Evolutionary conservation across 495 filamentous ascomycete species (phyloP).

Genomic region (Xylaria sp.): DNA sequence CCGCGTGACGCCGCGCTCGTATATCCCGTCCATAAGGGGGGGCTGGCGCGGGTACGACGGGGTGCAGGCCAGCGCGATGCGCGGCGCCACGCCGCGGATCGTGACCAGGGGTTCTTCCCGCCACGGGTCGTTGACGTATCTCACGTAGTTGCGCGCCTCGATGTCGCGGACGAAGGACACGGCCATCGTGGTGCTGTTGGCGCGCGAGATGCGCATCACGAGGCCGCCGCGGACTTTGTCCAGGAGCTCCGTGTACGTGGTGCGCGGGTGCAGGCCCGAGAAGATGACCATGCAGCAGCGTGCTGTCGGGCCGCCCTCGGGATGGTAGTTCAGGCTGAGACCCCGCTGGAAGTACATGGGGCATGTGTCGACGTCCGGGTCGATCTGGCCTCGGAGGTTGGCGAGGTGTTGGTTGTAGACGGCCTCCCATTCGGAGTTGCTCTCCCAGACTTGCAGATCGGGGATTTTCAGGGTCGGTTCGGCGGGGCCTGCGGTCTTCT

Average conservation of each 20-base stretch:
- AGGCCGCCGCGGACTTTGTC: slow-evolving; percentile 15
- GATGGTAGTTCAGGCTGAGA: too few relatives aligned
- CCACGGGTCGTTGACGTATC: neutral
- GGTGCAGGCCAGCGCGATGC: neutral
- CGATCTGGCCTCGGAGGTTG: neutral
- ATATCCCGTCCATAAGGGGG: too few relatives aligned
- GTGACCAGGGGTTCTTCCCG: neutral
- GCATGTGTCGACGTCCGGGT: neutral
- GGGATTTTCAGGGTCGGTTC: neutral
- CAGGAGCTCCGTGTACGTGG: neutral
- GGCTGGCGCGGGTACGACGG: slow-evolving; percentile 24
- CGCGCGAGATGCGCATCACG: neutral
- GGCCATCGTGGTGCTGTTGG: neutral
- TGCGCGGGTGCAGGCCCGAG: neutral
- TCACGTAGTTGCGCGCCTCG: slow-evolving; percentile 5
- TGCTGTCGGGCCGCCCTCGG: neutral
- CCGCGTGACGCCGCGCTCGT: slow-evolving; percentile 3
- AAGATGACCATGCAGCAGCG: slow-evolving; percentile 17
- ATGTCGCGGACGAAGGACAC: neutral
- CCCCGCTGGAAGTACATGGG: too few relatives aligned
- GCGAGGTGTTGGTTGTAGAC: neutral
- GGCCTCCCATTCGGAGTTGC: neutral
- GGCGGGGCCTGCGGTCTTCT: neutral
- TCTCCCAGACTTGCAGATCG: neutral
- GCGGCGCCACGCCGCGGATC: neutral